Base-by-base conservation (phyloP, 768 basidiomycete genomes). In the Trametes coccinea region DNA sequence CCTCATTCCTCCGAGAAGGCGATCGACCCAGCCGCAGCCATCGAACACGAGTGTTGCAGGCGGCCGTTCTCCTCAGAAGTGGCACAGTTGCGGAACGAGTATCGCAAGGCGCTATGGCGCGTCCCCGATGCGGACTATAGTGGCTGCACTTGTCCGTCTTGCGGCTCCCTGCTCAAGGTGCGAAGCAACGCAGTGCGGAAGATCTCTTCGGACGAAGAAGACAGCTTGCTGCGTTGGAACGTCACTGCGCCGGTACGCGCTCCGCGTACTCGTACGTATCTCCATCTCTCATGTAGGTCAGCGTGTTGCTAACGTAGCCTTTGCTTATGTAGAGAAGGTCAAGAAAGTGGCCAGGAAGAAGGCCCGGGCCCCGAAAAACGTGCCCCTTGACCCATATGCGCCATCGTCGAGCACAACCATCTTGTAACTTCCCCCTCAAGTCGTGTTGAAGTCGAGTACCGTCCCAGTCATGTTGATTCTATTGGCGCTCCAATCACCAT, bases 51-150 rank as follows among this genome's bases (percentile, higher is more conserved):
- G 9, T 10, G 47, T 29, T 39, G 30, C 27, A 52, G 34, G 53
- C 51, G 48, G 48, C 41, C 48, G 43, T 63, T 44, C 58, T 55
- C 50, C 48, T 33, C 48, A 4, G 57, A 63, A 49, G 62, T 63
- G 44, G 57, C 57, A 48, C 62, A 51, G 58, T 57, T 63, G 30
- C 53, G 62, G 53, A 29, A 27, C 47, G 62, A 63, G 41, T 63
- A 59, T 51, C 53, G 44, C 48, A 31, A 47, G 53, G 37, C 53
- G 53, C 16, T 56, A 34, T 43, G 53, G 53, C 62, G 62, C 45
- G 54, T 41, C 4, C 30, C 58, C 31, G 47, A 54, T 3, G 41
- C 14, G 27, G 17, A 33, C 49, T 16, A n/a, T 34, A 6, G 10
- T 11, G 33, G 61, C 44, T 59, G 56, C 57, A 53, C 49, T 13